Conservation (phyloP, 73 alveolate species). For the Loxodes magnus region DNA sequence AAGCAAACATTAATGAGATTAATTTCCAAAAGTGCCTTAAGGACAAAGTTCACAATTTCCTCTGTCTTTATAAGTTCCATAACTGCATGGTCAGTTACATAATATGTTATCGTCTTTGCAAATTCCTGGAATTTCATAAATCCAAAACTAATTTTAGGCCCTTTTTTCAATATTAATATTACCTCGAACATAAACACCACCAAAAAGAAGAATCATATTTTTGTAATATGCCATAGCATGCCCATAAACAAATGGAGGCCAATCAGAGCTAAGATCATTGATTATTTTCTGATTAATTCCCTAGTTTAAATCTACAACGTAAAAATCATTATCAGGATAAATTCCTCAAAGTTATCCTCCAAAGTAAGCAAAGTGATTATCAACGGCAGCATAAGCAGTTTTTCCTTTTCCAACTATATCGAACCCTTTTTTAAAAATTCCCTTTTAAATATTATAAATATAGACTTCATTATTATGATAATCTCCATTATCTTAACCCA, state of each 20-base stretch:
- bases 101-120: not conserved
- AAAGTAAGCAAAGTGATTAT: too few relatives aligned
- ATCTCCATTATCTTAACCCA: not conserved
- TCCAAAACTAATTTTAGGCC: not conserved
- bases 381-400: too few relatives aligned
- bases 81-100: constrained; percentile 5
- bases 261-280: not conserved
- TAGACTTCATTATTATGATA: not conserved
- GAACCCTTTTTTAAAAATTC: not conserved
- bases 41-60: not conserved
- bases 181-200: not conserved
- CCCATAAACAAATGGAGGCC: not conserved
- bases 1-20: not conserved
- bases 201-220: not conserved
- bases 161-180: not conserved
- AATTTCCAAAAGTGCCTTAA: not conserved
- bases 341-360: too few relatives aligned
- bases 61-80: not conserved
- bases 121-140: not conserved
- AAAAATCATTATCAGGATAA: too few relatives aligned
- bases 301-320: too few relatives aligned
- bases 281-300: too few relatives aligned
- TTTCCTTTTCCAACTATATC: not conserved
- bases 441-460: not conserved
- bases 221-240: not conserved